Conservation (phyloP, 768 basidiomycete genomes). For the Jaapia argillacea region DNA sequence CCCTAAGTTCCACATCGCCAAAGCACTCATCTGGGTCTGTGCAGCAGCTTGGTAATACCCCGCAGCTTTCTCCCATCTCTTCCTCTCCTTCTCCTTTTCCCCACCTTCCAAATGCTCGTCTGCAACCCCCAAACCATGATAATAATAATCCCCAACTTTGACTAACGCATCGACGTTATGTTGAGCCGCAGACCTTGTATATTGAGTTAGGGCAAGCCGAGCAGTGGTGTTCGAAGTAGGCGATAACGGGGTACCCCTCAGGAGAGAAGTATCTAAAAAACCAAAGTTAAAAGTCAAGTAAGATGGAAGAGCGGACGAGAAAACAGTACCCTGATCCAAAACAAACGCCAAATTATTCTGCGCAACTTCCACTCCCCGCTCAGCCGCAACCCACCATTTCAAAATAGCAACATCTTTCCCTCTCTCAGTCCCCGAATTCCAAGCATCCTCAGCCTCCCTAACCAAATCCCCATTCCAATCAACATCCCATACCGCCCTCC, state of each 20-base stretch:
- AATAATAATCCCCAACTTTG: constrained; percentile 98
- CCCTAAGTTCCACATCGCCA: constrained; percentile 97
- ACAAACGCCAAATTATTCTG: constrained; percentile 94
- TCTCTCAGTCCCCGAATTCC: constrained; percentile 58
- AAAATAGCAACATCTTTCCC: constrained; percentile 81
- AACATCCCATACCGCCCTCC: too few relatives aligned
- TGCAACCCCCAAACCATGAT: constrained; percentile 75
- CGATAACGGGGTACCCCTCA: constrained; percentile 56
- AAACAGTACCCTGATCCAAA: constrained; percentile 72
- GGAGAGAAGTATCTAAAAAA: constrained; percentile 52
- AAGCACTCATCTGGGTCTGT: constrained; percentile 83
- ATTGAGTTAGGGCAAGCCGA: constrained; percentile 77
- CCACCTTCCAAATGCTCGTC: too few relatives aligned
- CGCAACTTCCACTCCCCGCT: constrained; percentile 83
- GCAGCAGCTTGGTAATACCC: constrained; percentile 92
- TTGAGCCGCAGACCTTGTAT: constrained; percentile 91
- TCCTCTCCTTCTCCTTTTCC: constrained; percentile 45
- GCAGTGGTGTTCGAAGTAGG: constrained; percentile 80
- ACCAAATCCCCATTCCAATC: constrained; percentile 75
- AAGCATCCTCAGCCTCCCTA: constrained; percentile 68
- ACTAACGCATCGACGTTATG: constrained; percentile 94
- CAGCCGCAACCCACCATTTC: constrained; percentile 92
- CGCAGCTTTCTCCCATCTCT: constrained; percentile 82
- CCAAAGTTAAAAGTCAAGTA: constrained; percentile 4
- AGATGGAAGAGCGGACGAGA: constrained; percentile 20